phyloP scores from a whole-genome alignment of 2,329 filamentous ascomycete genomes.

The Colletotrichum acutatum region DNA sequence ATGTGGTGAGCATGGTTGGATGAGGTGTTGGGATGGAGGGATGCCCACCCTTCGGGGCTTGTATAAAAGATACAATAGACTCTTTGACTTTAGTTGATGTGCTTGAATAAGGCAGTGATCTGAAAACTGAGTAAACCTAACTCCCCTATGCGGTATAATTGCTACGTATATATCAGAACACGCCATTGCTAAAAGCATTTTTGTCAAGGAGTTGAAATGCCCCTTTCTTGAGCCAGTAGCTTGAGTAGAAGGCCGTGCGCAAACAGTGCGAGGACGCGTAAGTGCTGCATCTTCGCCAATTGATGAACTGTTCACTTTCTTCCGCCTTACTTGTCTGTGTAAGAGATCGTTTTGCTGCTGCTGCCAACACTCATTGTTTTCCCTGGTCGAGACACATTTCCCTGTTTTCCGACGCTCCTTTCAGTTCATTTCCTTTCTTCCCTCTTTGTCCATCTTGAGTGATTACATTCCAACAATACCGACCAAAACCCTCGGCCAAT shows the following conservation, averaged over 20 bases:
- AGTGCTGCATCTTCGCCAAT: not conserved
- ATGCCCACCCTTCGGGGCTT: slow-evolving; percentile 15
- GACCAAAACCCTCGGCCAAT: not conserved
- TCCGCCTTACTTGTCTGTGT: not conserved
- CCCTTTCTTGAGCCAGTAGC: not conserved
- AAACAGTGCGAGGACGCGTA: slow-evolving; percentile 26
- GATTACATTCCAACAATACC: not conserved
- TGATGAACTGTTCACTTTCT: slow-evolving; percentile 33
- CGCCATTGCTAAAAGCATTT: not conserved
- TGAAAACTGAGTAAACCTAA: no score
- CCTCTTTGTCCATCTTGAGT: not conserved
- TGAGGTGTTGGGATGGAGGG: slow-evolving; percentile 18
- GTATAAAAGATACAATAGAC: slow-evolving; percentile 35
- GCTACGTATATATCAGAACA: not conserved
- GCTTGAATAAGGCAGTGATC: not conserved
- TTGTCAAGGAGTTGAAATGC: not conserved
- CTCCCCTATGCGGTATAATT: no score
- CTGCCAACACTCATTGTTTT: not conserved
- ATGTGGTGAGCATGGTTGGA: slow-evolving; percentile 4
- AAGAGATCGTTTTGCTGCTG: not conserved
- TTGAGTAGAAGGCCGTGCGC: not conserved
- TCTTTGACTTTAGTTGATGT: slow-evolving; percentile 23
- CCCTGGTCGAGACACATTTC: not conserved
- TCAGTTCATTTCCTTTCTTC: not conserved
- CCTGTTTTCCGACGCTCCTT: not conserved